Percentiles rank a stretch among this genome's conserved stretches.
Evolutionary conservation across 306 rosid species (phyloP).

Genomic region (Pterocarpus macrocarpus): DNA sequence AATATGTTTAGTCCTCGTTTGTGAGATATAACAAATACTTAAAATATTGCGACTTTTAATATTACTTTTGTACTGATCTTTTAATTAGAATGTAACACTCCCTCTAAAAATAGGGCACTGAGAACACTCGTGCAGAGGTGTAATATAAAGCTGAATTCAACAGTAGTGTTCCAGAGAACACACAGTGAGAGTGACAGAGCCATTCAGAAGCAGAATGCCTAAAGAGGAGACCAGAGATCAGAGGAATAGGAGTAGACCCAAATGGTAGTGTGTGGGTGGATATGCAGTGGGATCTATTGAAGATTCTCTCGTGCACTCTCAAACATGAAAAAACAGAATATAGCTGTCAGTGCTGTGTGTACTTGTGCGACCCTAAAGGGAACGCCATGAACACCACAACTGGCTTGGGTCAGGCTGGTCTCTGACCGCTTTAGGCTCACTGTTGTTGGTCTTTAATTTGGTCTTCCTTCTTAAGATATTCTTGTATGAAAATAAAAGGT

Average conservation of each 20-base stretch:
- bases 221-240: background rate
- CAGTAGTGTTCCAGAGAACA: too few species aligned
- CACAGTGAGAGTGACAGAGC: background rate
- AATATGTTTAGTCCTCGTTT: too few species aligned
- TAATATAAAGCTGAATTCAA: background rate
- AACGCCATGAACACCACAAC: conserved; percentile 61
- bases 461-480: too few species aligned
- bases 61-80: too few species aligned
- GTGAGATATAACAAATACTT: too few species aligned
- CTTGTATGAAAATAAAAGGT: too few species aligned
- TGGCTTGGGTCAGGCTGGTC: conserved; percentile 59
- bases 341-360: conserved; percentile 54
- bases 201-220: background rate
- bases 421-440: conserved; percentile 33
- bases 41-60: too few species aligned
- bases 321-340: conserved; percentile 11
- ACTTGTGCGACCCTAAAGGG: conserved; percentile 50
- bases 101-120: background rate
- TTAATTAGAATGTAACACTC: too few species aligned
- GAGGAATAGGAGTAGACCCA: background rate
- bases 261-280: background rate
- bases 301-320: conserved; percentile 63
- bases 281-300: conserved; percentile 20
- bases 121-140: background rate
- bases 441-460: too few species aligned